These are phyloP conservation scores for Dacryopinax primogenitus DNA, from an alignment of 768 basidiomycete species.

Conservation along the genomic window DNA sequence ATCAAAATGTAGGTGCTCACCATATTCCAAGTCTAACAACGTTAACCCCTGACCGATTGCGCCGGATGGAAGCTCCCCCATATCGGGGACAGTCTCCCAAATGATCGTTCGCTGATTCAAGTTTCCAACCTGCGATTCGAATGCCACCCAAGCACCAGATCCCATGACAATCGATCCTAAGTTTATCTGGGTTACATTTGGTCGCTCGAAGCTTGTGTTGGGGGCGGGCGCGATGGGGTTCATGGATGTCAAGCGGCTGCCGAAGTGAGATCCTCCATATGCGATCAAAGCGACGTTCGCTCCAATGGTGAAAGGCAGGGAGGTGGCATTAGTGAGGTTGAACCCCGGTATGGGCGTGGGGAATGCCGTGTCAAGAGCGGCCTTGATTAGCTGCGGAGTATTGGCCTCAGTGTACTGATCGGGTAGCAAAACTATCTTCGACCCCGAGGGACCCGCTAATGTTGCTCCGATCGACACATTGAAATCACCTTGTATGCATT, in stretches of 20 bases:
- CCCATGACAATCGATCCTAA: conserved; percentile 57
- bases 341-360: neutral
- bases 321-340: conserved; percentile 13
- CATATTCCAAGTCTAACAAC: conserved; percentile 57
- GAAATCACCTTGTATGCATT: conserved; percentile 70
- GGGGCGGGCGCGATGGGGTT: conserved; percentile 26
- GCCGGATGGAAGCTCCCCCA: conserved; percentile 49
- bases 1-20: neutral
- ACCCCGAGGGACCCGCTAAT: neutral
- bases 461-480: conserved; percentile 53
- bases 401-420: neutral
- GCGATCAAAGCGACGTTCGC: conserved; percentile 14
- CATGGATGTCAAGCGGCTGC: neutral
- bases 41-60: conserved; percentile 35
- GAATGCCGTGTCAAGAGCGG: neutral
- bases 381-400: neutral
- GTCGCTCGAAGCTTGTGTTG: conserved; percentile 29
- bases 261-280: conserved; percentile 9
- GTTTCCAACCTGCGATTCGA: conserved; percentile 38
- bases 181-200: conserved; percentile 34
- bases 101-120: conserved; percentile 47
- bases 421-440: conserved; percentile 11
- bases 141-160: conserved; percentile 52
- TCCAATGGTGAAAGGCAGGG: conserved; percentile 15
- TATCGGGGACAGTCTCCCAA: conserved; percentile 69